A percentile compares a stretch with the other conserved stretches of the same genome.
Evolutionary conservation across 495 filamentous ascomycete species (phyloP).

Genomic region (Penicillium desertorum): DNA sequence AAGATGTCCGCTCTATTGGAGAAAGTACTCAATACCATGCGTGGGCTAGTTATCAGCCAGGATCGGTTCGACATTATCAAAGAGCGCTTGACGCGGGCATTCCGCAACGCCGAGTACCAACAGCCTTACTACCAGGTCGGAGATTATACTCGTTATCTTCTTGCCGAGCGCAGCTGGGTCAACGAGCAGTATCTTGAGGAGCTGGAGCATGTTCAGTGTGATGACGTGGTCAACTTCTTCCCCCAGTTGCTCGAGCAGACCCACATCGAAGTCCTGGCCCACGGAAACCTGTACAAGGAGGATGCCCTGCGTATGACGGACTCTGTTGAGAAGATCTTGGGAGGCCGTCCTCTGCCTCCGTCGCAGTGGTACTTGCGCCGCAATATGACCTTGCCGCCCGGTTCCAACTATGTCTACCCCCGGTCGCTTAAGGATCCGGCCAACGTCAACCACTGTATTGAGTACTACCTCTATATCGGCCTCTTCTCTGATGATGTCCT

Average conservation of each 20-base stretch:
- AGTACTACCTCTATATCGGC: conserved; percentile 83
- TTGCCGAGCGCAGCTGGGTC: conserved; percentile 70
- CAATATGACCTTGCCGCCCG: conserved; percentile 73
- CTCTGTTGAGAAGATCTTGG: conserved; percentile 75
- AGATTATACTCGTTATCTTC: conserved; percentile 80
- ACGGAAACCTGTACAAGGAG: conserved; percentile 95
- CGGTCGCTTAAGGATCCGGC: conserved; percentile 79
- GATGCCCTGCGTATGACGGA: conserved; percentile 86
- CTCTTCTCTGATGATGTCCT: conserved; percentile 63
- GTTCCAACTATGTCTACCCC: conserved; percentile 79
- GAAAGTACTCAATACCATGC: conserved; percentile 85
- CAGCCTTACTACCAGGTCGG: conserved; percentile 88
- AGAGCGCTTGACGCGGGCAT: conserved; percentile 71
- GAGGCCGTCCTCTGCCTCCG: conserved; percentile 69
- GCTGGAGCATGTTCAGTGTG: conserved; percentile 67
- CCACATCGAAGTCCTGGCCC: conserved; percentile 83
- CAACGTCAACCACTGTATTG: conserved; percentile 96
- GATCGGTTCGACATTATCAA: conserved; percentile 91
- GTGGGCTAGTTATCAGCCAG: conserved; percentile 74
- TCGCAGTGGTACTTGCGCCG: conserved; percentile 79
- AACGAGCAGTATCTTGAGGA: conserved; percentile 81
- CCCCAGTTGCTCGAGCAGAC: conserved; percentile 78
- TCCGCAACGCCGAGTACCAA: conserved; percentile 82
- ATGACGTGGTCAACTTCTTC: conserved; percentile 75
- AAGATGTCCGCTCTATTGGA: conserved; percentile 90